Conservation (phyloP, 768 basidiomycete species). For the Mycena belliarum region DNA sequence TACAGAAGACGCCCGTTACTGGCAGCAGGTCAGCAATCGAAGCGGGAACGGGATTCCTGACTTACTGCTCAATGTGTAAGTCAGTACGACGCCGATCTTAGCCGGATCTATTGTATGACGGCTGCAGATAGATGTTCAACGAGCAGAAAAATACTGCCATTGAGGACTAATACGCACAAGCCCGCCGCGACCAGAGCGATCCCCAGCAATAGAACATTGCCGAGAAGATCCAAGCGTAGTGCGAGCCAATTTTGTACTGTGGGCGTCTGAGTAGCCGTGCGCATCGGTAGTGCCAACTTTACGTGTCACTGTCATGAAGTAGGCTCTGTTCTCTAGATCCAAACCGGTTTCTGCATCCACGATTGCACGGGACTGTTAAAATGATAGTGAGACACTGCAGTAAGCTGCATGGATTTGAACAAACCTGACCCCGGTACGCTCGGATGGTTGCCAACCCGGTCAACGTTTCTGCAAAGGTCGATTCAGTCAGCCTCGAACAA, state of each 20-base stretch:
- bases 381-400: not conserved
- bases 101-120: constrained; percentile 42
- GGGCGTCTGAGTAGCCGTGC: not conserved
- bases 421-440: constrained; percentile 57
- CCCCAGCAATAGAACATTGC: constrained; percentile 66
- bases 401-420: constrained; percentile 5
- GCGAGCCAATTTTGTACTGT: constrained; percentile 64
- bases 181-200: constrained; percentile 71
- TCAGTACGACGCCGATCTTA: constrained; percentile 59
- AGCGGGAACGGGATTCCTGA: constrained; percentile 2
- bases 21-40: not conserved
- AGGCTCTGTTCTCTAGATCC: constrained; percentile 62
- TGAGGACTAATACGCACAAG: constrained; percentile 29
- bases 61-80: constrained; percentile 55
- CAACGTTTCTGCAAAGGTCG: constrained; percentile 48
- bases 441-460: constrained; percentile 66
- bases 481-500: not conserved
- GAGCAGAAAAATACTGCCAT: not conserved
- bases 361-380: constrained; percentile 45
- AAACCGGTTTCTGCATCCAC: constrained; percentile 52
- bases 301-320: constrained; percentile 58
- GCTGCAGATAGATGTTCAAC: not conserved
- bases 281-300: not conserved
- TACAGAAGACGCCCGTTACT: constrained; percentile 59
- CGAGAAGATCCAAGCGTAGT: constrained; percentile 64